These are phyloP conservation scores for Neonectria hederae DNA, from an alignment of 2,329 filamentous ascomycete genomes.

Conservation along the genomic window DNA sequence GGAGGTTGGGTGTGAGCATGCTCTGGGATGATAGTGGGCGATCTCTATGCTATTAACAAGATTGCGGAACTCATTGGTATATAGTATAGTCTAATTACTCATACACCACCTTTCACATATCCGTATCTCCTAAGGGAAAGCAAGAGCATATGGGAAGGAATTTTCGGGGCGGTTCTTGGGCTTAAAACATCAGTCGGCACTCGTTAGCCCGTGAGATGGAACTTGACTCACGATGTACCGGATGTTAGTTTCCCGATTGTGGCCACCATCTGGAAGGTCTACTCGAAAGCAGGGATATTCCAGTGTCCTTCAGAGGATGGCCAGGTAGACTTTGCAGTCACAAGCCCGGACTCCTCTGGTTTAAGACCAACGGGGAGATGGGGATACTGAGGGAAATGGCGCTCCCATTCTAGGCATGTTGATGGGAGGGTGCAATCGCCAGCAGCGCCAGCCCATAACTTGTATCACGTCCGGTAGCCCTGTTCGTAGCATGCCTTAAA, in stretches of 20 bases:
- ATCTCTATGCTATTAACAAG: neutral
- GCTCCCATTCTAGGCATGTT: slow-evolving; percentile 9
- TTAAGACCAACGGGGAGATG: slow-evolving; percentile 1
- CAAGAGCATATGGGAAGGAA: slow-evolving; percentile 14
- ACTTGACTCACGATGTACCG: neutral
- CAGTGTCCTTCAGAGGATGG: slow-evolving; percentile 1
- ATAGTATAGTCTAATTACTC: neutral
- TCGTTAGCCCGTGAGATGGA: slow-evolving; percentile 17
- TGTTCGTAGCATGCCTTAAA: slow-evolving; percentile 16
- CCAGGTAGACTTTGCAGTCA: slow-evolving; percentile 16
- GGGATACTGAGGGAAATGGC: slow-evolving; percentile 14
- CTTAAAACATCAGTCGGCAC: slow-evolving; percentile 11
- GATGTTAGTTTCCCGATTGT: slow-evolving; percentile 3
- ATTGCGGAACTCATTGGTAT: neutral
- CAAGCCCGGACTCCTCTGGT: slow-evolving; percentile 8
- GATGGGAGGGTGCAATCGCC: slow-evolving; percentile 4
- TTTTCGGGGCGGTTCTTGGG: slow-evolving; percentile 6
- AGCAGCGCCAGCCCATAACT: neutral
- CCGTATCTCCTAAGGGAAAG: slow-evolving; percentile 4
- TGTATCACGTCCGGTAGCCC: slow-evolving; percentile 15
- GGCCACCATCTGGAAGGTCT: slow-evolving; percentile 5
- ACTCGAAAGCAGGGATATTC: slow-evolving; percentile 4
- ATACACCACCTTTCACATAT: neutral
- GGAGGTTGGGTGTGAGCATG: neutral
- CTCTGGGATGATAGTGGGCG: neutral